These are phyloP conservation scores for Chaetothyriales sp. DNA, from an alignment of 2,329 filamentous ascomycete species.

Conservation along the genomic window DNA sequence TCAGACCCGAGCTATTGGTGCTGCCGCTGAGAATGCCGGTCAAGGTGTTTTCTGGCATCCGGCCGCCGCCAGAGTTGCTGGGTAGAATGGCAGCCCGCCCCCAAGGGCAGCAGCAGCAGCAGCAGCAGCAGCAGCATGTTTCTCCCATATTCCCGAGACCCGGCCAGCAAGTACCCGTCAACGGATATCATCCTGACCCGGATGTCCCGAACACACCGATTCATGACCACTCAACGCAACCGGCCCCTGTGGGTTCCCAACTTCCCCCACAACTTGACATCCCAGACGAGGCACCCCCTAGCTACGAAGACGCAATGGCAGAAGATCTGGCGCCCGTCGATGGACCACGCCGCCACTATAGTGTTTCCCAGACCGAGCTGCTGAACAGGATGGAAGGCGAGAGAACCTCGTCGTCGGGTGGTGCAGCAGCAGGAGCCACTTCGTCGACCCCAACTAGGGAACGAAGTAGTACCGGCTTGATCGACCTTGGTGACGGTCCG, in stretches of 20 bases:
- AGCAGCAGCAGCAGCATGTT: slow-evolving; percentile 9
- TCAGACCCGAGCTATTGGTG: slow-evolving; percentile 55
- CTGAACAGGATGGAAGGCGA: slow-evolving; percentile 15
- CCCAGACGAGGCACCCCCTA: slow-evolving; percentile 68
- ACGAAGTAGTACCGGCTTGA: background rate
- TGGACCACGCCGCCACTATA: slow-evolving; percentile 44
- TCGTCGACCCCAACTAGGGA: background rate
- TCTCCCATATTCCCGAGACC: slow-evolving; percentile 4
- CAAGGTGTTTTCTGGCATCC: slow-evolving; percentile 75
- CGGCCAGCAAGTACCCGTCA: background rate
- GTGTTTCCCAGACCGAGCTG: slow-evolving; percentile 12
- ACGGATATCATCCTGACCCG: slow-evolving; percentile 1
- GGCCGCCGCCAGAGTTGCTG: slow-evolving; percentile 61
- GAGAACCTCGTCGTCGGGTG: slow-evolving; percentile 12
- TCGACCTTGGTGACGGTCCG: slow-evolving; percentile 22
- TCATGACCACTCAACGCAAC: slow-evolving; percentile 4
- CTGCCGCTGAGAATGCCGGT: slow-evolving; percentile 67
- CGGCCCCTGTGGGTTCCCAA: slow-evolving; percentile 5
- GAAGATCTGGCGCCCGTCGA: slow-evolving; percentile 60
- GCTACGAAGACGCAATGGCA: slow-evolving; percentile 85
- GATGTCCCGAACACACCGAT: slow-evolving; percentile 2
- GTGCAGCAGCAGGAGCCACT: background rate
- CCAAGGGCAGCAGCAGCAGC: slow-evolving; percentile 15
- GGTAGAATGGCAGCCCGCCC: slow-evolving; percentile 26
- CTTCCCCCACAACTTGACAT: slow-evolving; percentile 3